Base-by-base conservation (phyloP, 768 basidiomycete species). In the Favolaschia claudopus region DNA sequence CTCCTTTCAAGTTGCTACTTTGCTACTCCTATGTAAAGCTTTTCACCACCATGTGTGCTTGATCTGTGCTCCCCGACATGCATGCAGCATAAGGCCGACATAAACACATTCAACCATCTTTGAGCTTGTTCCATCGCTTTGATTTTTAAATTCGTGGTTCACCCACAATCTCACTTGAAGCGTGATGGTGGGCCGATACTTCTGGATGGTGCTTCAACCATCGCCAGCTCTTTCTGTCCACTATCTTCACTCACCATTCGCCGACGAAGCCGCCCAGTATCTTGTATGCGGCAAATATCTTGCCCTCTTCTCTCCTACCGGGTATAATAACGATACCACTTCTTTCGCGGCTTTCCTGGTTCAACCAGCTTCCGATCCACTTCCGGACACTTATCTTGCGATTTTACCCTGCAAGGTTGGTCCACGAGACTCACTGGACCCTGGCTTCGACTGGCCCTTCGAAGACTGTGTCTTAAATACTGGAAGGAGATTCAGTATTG, bases 31-130 rank as follows among this genome's bases (percentile, higher is more conserved):
- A n/a, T n/a, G n/a, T n/a, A n/a, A n/a, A n/a, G 4, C 27, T 22
- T 20, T 39, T 32, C 3, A 24, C 14, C 40, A 17, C n/a, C 15
- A n/a, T n/a, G n/a, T n/a, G n/a, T n/a, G n/a, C n/a, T n/a, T n/a
- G n/a, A 53, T 25, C 40, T 53, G 42, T n/a, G n/a, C 40, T 53
- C 52, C 14, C 44, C 52, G 22, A n/a, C n/a, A 22, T 53, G 31
- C n/a, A n/a, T n/a, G n/a, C n/a, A n/a, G n/a, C n/a, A n/a, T n/a
- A n/a, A n/a, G n/a, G n/a, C n/a, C n/a, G n/a, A n/a, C n/a, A n/a
- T n/a, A n/a, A n/a, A n/a, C n/a, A n/a, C n/a, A n/a, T n/a, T n/a
- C n/a, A n/a, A n/a, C n/a, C n/a, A n/a, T n/a, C n/a, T n/a, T n/a
- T n/a, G n/a, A n/a, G n/a, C n/a, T n/a, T n/a, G n/a, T n/a, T n/a